These are phyloP conservation scores for Herpetomonas samuelpessoai DNA, from an alignment of 208 protist species.

Conservation along the genomic window DNA sequence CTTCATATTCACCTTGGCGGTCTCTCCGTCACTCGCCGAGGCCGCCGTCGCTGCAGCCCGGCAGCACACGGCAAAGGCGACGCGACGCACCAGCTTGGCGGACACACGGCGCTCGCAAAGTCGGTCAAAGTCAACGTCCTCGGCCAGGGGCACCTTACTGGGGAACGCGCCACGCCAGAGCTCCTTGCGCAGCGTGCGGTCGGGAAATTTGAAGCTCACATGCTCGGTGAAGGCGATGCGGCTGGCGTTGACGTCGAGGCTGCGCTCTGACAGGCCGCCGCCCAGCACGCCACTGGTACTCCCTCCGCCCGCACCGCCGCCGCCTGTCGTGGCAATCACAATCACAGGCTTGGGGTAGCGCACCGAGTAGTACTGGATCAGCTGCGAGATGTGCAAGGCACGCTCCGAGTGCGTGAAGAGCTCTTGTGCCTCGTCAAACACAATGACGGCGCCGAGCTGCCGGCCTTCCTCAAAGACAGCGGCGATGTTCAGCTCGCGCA, in stretches of 20 bases:
- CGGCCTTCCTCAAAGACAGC: slow-evolving; percentile 79
- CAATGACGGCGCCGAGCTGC: slow-evolving; percentile 82
- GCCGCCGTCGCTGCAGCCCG: slow-evolving; percentile 24
- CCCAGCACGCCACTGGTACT: not conserved
- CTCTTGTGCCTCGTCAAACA: slow-evolving; percentile 86
- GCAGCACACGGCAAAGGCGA: slow-evolving; percentile 77
- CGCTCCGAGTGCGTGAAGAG: slow-evolving; percentile 77
- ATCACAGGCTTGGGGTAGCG: slow-evolving; percentile 74
- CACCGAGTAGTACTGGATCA: slow-evolving; percentile 82
- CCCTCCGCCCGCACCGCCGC: slow-evolving; percentile 21
- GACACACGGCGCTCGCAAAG: slow-evolving; percentile 48
- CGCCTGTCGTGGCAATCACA: slow-evolving; percentile 75
- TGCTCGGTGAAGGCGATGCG: slow-evolving; percentile 56
- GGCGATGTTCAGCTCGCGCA: slow-evolving; percentile 44
- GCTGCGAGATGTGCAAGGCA: slow-evolving; percentile 57
- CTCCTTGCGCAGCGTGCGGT: slow-evolving; percentile 45
- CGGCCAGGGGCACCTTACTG: slow-evolving; percentile 49
- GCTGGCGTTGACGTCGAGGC: slow-evolving; percentile 44
- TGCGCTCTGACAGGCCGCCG: slow-evolving; percentile 19
- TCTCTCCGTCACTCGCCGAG: not conserved
- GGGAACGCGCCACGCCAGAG: slow-evolving; percentile 77
- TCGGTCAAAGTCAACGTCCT: slow-evolving; percentile 54
- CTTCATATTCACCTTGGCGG: slow-evolving; percentile 49
- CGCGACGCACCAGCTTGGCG: slow-evolving; percentile 70
- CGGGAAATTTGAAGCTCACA: slow-evolving; percentile 60